Base-by-base conservation (phyloP, 257 asterid species). In the Lavandula angustifolia region DNA sequence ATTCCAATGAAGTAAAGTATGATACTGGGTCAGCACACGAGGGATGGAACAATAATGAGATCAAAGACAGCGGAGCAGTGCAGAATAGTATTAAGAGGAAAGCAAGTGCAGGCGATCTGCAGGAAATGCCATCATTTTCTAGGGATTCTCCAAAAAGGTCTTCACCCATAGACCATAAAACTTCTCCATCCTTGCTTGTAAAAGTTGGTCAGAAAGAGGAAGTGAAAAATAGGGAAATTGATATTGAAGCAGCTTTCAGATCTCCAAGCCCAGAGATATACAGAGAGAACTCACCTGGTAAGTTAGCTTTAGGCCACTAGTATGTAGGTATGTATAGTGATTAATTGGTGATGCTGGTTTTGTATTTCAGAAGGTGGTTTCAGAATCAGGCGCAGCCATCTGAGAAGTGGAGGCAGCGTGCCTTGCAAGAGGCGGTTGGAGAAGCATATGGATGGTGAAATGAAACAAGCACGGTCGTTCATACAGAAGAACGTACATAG, bases 231-330 rank as follows among this genome's bases (percentile, higher is more conserved):
- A 18, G 49, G 41, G 33, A 56, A 34, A 73, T 11, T 59, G 63
- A 60, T 49, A 55, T 34, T 47, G 63, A 54, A 64, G 48, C 67
- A 7, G 79, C 73, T 18, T 54, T 56, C 9, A 77, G 88, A 76
- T 84, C 90, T 67, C 80, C 91, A 42, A 86, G 95, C 70, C 95
- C 95, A n/a, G 98, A 88, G 74, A 80, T 84, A 50, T 82, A 82
- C 75, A 73, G 84, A 73, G 84, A 86, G 60, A 88, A 83, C n/a
- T 80, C 86, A 38, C 84, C 86, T 38, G 91, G 96, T 88, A 84
- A 67, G 59, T 49, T 55, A 22, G 27, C 27, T 22, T 22, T 22
- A 22, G 27, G 27, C 9, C 29, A 51, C 29, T 8, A 13, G 29
- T 51, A 9, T 9, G 42, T 37, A 9, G 10, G 29, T 51, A 9